phyloP scores from a whole-genome alignment of 257 asterid species.

The Nicotiana paniculata region DNA sequence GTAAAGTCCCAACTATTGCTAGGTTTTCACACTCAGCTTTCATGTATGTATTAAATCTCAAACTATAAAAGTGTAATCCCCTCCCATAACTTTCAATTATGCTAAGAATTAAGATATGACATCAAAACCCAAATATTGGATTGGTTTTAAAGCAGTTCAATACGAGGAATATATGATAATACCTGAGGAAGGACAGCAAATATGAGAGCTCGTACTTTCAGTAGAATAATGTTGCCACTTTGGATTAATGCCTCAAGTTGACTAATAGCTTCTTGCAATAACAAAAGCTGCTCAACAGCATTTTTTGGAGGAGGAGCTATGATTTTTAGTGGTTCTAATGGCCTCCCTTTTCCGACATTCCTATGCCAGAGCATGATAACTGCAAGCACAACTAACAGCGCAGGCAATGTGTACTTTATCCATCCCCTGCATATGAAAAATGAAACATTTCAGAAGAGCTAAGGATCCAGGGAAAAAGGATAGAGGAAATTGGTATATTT shows the following conservation, averaged over 20 bases:
- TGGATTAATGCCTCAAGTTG: constrained; percentile 65
- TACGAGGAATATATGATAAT: constrained; percentile 3
- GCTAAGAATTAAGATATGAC: neutral
- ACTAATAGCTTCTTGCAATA: constrained; percentile 69
- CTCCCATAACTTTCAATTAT: neutral
- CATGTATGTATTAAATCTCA: neutral
- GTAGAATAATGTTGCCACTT: constrained; percentile 60
- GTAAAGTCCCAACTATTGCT: neutral
- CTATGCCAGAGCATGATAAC: constrained; percentile 59
- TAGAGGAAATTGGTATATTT: neutral
- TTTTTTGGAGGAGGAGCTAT: constrained; percentile 66
- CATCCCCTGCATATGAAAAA: constrained; percentile 58
- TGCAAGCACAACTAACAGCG: constrained; percentile 42
- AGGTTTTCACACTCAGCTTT: neutral
- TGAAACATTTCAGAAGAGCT: neutral
- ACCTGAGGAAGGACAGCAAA: constrained; percentile 76
- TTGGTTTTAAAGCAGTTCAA: neutral
- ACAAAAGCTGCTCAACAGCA: constrained; percentile 73
- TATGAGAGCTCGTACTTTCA: constrained; percentile 64
- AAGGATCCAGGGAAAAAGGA: neutral
- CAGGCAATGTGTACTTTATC: constrained; percentile 47
- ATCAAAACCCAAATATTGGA: neutral
- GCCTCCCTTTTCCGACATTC: constrained; percentile 32
- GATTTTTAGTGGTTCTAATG: constrained; percentile 55
- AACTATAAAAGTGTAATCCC: neutral